Base-by-base conservation (phyloP, 495 filamentous ascomycete species). In the Beverwykella pulmonaria region DNA sequence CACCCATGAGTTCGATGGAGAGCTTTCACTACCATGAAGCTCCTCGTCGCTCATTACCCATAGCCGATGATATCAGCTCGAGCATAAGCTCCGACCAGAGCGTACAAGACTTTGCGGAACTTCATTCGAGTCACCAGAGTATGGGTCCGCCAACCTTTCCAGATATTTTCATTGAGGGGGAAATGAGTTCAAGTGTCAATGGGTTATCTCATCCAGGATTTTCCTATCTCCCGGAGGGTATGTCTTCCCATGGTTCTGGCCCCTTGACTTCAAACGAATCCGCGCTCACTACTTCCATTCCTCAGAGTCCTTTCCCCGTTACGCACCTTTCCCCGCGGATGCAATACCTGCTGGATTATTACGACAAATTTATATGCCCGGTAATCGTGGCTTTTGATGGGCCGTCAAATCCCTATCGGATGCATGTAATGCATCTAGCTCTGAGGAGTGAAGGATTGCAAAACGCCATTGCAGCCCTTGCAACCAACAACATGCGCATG, bases 381-480 rank as follows among this genome's bases (percentile, higher is more conserved):
- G 89, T 91, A 65, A 89, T 97, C 70, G 92, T 97, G 17, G 88
- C 92, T 50, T 94, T 97, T 77, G 93, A 98, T 72, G 87, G 87
- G 9, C 89, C 91, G 10, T 85, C 79, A 15, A 89, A 97, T 72
- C 93, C 93, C 1, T 98, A 92, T 74, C 83, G 93, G 58, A 87
- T 88, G 55, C 88, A 95, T 65, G 87, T 98, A 47, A 82, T 97
- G 34, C 88, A 86, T 22, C 82, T 97, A 41, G 91, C 92, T 19
- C 82, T 88, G 52, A 80, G 84, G 29, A 97, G 90, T 75, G 86
- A 88, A 70, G 92, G 91, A 67, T 77, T 97, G 22, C 91, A 93
- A 72, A 91, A 96, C 75, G 93, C 93, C 17, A 92, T 98, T 73
- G 94, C 93, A 65, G 92, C 93, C 6, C 81, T 98, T 17, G 84